These are phyloP conservation scores for Calocybe cyanea DNA, from an alignment of 768 basidiomycete species.

Conservation along the genomic window DNA sequence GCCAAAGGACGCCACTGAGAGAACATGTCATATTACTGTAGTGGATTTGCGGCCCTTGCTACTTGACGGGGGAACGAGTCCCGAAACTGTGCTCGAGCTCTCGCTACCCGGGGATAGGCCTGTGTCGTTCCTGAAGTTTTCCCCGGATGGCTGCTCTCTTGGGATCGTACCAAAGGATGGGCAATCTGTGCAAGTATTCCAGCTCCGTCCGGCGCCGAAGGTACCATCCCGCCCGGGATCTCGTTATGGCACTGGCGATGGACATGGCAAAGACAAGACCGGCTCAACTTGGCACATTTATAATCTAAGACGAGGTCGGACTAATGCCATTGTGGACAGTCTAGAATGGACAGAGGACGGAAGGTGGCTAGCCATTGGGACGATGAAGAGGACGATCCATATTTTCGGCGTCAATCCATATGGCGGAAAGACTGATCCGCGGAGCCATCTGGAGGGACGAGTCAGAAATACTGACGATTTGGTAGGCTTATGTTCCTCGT, in stretches of 20 bases:
- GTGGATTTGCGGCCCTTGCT: conserved; percentile 44
- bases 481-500: conserved; percentile 29
- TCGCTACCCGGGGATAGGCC: conserved; percentile 23
- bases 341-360: conserved; percentile 55
- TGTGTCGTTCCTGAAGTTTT: conserved; percentile 45
- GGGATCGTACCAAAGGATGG: conserved; percentile 53
- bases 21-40: conserved; percentile 36
- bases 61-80: no score
- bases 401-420: conserved; percentile 76
- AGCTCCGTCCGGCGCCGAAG: conserved; percentile 21
- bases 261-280: background rate
- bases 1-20: no score
- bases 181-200: conserved; percentile 47
- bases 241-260: no score
- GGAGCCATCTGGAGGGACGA: conserved; percentile 55
- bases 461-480: conserved; percentile 51
- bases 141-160: conserved; percentile 50
- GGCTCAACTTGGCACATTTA: conserved; percentile 50
- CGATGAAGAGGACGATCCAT: conserved; percentile 61
- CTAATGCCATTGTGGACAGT: conserved; percentile 58
- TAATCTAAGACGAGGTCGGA: conserved; percentile 65
- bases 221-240: no score
- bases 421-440: conserved; percentile 62
- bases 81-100: no score
- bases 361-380: conserved; percentile 68